Percentiles rank a stretch among this genome's conserved stretches.
Evolutionary conservation across 805 yeast genomes (phyloP).

Genomic region (Yarrowia sp.): DNA sequence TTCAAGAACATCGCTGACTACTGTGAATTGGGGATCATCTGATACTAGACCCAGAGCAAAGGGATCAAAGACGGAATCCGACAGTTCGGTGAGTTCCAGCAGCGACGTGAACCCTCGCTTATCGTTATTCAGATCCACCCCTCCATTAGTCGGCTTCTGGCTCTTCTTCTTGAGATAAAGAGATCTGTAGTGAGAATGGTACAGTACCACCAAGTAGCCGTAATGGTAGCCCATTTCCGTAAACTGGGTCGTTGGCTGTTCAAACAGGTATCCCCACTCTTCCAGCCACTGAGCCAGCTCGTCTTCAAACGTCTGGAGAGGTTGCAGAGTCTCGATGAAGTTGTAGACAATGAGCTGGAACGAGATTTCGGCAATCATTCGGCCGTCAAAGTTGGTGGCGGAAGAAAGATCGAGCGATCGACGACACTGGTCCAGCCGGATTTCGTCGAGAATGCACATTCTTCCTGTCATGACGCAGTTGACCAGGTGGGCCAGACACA

Average conservation of each 20-base stretch:
- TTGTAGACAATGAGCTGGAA: constrained; percentile 65
- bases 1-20: constrained; percentile 43
- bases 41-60: constrained; percentile 30
- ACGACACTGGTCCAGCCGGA: constrained; percentile 64
- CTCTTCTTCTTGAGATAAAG: constrained; percentile 28
- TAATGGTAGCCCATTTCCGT: constrained; percentile 75
- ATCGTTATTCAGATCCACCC: constrained; percentile 40
- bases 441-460: constrained; percentile 65
- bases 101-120: constrained; percentile 18
- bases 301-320: constrained; percentile 53
- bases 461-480: constrained; percentile 71
- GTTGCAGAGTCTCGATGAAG: constrained; percentile 56
- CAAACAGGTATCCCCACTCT: constrained; percentile 72
- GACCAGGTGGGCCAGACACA: constrained; percentile 70
- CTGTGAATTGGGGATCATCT: constrained; percentile 24
- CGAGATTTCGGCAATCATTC: constrained; percentile 79
- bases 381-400: constrained; percentile 80
- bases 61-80: constrained; percentile 22
- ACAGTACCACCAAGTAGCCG: constrained; percentile 60
- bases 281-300: constrained; percentile 68
- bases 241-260: constrained; percentile 75
- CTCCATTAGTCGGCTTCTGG: constrained; percentile 14
- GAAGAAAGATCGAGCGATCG: constrained; percentile 62
- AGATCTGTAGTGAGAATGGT: constrained; percentile 50
- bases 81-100: constrained; percentile 25